Evolutionary conservation across 2,329 filamentous ascomycete species (phyloP).

Genomic region (Stagonosporopsis chrysanthemi): DNA sequence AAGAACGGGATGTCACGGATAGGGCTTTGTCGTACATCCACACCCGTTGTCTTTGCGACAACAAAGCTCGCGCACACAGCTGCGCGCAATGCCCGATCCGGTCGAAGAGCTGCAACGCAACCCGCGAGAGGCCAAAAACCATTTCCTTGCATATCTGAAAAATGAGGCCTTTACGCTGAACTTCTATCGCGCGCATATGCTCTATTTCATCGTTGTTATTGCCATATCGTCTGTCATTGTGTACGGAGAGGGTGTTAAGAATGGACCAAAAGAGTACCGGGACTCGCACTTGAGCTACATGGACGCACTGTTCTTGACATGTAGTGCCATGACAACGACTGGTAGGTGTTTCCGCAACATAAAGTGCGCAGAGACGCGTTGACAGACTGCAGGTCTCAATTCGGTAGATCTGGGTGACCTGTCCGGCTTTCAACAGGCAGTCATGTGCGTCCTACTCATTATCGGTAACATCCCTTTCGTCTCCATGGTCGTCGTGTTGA

Average conservation of each 20-base stretch:
- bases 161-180: conserved; percentile 28
- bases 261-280: conserved; percentile 29
- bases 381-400: conserved; percentile 32
- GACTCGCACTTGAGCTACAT: conserved; percentile 34
- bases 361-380: background rate
- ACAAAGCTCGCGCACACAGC: background rate
- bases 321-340: conserved; percentile 44
- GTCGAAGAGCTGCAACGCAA: conserved; percentile 26
- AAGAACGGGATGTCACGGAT: background rate
- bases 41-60: background rate
- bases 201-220: conserved; percentile 41
- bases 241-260: conserved; percentile 38
- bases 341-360: conserved; percentile 14
- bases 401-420: conserved; percentile 35
- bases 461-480: conserved; percentile 44
- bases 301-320: conserved; percentile 38
- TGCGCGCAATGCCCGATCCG: conserved; percentile 25
- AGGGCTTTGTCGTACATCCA: background rate
- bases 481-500: conserved; percentile 38
- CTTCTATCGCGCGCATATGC: conserved; percentile 41
- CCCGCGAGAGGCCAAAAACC: conserved; percentile 27
- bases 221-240: conserved; percentile 37
- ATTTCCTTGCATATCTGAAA: conserved; percentile 29
- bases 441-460: conserved; percentile 36
- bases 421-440: conserved; percentile 39